Conservation (phyloP, 106 monocot genomes). For the Dendrobium huoshanense region DNA sequence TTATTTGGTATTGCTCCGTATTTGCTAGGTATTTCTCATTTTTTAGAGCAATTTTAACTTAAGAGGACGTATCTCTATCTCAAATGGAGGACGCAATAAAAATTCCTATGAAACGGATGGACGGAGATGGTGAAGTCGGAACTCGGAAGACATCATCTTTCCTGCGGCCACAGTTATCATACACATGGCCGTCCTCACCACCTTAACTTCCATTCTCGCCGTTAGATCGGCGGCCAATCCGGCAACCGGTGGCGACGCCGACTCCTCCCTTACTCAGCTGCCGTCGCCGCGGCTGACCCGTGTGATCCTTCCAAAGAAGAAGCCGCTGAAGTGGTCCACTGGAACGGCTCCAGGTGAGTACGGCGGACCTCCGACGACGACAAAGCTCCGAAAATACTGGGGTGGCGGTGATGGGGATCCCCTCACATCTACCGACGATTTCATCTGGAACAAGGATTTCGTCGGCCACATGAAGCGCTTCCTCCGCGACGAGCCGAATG, state of each 20-base stretch:
- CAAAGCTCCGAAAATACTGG: constrained; percentile 91
- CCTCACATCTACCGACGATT: constrained; percentile 77
- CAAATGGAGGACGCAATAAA: too few relatives aligned
- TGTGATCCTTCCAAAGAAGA: constrained; percentile 75
- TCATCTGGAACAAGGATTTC: constrained; percentile 99
- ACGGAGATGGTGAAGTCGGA: too few relatives aligned
- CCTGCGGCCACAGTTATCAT: neutral
- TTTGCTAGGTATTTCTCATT: too few relatives aligned
- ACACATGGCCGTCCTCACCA: constrained; percentile 15
- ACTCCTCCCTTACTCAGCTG: neutral
- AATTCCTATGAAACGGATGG: too few relatives aligned
- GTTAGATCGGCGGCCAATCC: constrained; percentile 15
- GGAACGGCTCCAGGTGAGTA: constrained; percentile 91
- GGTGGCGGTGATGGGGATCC: constrained; percentile 80
- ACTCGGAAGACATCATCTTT: neutral
- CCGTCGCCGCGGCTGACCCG: constrained; percentile 27
- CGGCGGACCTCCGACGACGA: constrained; percentile 81
- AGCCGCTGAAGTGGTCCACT: constrained; percentile 86
- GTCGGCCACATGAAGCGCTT: constrained; percentile 53
- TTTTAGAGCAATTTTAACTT: too few relatives aligned
- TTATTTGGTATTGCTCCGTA: too few relatives aligned
- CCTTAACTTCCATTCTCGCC: constrained; percentile 10
- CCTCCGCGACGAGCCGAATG: constrained; percentile 19
- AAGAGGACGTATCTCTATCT: too few relatives aligned
- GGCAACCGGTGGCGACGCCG: neutral